A percentile compares a stretch with the other conserved stretches of the same genome.
These are phyloP conservation scores for Trypanosomatidae sp. DNA, from an alignment of 208 protist species.

Conservation along the genomic window DNA sequence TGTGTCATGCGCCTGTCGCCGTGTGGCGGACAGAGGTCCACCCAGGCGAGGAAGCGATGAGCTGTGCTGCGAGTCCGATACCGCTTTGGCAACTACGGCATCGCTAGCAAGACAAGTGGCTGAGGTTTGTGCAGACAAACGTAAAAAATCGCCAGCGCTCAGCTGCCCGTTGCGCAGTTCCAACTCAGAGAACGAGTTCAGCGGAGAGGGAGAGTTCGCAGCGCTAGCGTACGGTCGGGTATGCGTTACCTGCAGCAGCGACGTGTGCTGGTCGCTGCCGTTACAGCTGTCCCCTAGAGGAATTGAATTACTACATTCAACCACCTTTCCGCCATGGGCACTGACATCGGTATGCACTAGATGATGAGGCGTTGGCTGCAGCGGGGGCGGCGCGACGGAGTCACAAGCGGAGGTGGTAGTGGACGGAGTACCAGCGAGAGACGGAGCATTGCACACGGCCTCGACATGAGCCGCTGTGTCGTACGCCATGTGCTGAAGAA, in stretches of 20 bases:
- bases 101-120: neutral
- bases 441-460: constrained; percentile 6
- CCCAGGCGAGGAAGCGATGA: neutral
- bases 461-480: constrained; percentile 38
- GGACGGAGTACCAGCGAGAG: neutral
- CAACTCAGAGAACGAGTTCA: constrained; percentile 28
- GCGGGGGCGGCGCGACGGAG: neutral
- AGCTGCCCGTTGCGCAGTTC: constrained; percentile 25
- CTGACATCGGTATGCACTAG: neutral
- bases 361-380: neutral
- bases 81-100: neutral
- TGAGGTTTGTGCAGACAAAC: neutral
- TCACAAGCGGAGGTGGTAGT: neutral
- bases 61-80: neutral
- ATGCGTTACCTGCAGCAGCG: constrained; percentile 3
- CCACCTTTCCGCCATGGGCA: neutral
- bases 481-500: constrained; percentile 50
- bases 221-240: constrained; percentile 1
- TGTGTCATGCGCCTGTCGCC: neutral
- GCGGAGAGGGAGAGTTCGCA: constrained; percentile 1
- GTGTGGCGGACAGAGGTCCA: too few species aligned
- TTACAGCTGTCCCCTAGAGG: neutral
- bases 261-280: neutral
- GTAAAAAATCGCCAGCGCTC: constrained; percentile 4
- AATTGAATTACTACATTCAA: neutral